A percentile compares a stretch with the other conserved stretches of the same genome.
Conservation (phyloP, 495 filamentous ascomycete genomes). For the Gamarada debralockiae region DNA sequence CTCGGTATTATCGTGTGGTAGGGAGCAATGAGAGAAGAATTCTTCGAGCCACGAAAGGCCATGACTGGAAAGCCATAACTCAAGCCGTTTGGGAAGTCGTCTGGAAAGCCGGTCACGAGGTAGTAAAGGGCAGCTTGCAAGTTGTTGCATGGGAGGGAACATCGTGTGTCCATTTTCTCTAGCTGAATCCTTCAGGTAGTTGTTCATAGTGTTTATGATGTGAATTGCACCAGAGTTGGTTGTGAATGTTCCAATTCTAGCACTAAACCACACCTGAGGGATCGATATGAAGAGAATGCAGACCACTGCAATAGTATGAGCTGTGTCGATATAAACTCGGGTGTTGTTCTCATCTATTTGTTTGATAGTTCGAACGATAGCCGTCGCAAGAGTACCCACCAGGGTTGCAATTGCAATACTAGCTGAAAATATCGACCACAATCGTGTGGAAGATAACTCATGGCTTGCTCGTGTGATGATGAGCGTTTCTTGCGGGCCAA, state of each 20-base stretch:
- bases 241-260: slow-evolving; percentile 19
- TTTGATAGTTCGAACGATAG: slow-evolving; percentile 18
- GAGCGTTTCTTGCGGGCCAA: slow-evolving; percentile 3
- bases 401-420: slow-evolving; percentile 19
- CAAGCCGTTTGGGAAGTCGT: background rate
- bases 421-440: slow-evolving; percentile 12
- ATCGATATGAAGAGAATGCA: slow-evolving; percentile 16
- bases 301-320: slow-evolving; percentile 25
- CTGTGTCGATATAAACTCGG: slow-evolving; percentile 16
- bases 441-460: slow-evolving; percentile 14
- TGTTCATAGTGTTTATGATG: slow-evolving; percentile 14
- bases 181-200: background rate
- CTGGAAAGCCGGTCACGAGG: background rate
- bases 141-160: slow-evolving; percentile 2
- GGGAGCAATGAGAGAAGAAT: slow-evolving; percentile 2
- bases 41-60: too few species aligned
- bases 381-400: slow-evolving; percentile 11
- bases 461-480: slow-evolving; percentile 19
- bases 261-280: slow-evolving; percentile 21
- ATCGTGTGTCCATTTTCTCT: background rate
- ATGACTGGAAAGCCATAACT: background rate
- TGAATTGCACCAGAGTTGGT: slow-evolving; percentile 17
- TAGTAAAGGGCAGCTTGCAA: background rate
- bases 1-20: background rate
- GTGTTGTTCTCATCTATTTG: slow-evolving; percentile 4